Base-by-base conservation (phyloP, 164 flowering plant species). In the Nelumbo lutea region DNA sequence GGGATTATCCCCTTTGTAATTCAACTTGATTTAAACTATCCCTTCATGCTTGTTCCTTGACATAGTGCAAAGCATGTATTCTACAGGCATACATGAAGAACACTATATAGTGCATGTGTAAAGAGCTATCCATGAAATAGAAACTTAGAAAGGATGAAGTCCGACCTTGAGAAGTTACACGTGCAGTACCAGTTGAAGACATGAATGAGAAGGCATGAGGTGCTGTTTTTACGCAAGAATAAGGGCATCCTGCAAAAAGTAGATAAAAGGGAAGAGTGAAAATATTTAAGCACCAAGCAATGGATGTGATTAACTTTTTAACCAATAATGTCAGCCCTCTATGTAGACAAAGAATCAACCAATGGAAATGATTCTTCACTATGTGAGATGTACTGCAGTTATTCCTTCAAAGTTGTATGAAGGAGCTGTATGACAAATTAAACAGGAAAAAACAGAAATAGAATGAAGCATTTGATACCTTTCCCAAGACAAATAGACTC, bases 111-210 rank as follows among this genome's bases (percentile, higher is more conserved):
- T 51, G 55, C 10, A 10, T 1, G 9, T 51, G 55, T 51, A 13
- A 53, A 53, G 57, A 53, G 57, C 3, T 15, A 10, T 11, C 14
- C 57, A 10, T 11, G 14, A 14, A 53, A 10, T 1, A 53, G 57
- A 4, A 15, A 4, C 50, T 42, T 50, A 55, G 43, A 55, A 66
- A 9, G 2, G 13, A 6, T 13, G 52, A 14, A 47, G 68, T 64
- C 77, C 13, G 48, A 94, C 98, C 97, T 87, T 91, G 98, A 68
- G 86, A 83, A 71, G 79, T 81, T 71, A 90, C 92, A 15, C 83
- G 78, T 8, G 96, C 97, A 14, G 93, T 91, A 61, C 89, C 96
- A 52, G 84, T 78, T 8, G 74, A 70, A 50, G 90, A 67, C 59
- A 71, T 73, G 78, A 80, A 90, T 5, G 84, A 67, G 72, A 94